phyloP scores from a whole-genome alignment of 345 rosid species.

The Orychophragmus violaceus region DNA sequence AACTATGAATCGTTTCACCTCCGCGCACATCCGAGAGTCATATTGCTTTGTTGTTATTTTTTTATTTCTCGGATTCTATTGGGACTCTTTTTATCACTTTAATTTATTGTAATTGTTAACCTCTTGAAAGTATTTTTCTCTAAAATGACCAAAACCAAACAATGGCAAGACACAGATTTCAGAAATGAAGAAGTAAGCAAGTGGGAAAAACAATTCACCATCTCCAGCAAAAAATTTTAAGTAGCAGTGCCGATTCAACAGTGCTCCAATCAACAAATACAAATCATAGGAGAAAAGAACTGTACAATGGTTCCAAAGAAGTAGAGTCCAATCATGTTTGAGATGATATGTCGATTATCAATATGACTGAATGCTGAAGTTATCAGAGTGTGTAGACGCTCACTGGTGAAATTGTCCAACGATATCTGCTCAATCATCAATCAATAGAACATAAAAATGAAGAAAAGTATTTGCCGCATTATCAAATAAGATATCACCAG shows the following conservation, averaged over 20 bases:
- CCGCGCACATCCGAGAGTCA: too few species aligned
- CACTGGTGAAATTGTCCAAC: constrained; percentile 58
- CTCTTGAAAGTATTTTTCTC: background rate
- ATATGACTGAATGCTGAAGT: constrained; percentile 92
- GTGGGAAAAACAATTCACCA: background rate
- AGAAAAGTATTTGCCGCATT: background rate
- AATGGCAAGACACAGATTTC: constrained; percentile 2
- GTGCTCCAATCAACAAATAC: background rate
- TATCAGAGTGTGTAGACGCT: constrained; percentile 60
- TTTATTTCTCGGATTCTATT: too few species aligned
- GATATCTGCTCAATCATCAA: constrained; percentile 56
- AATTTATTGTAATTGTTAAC: too few species aligned
- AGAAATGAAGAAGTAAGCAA: background rate
- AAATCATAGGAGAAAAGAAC: background rate
- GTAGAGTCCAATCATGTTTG: constrained; percentile 94
- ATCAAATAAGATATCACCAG: background rate
- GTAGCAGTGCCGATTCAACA: background rate
- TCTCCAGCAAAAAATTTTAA: background rate
- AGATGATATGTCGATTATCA: constrained; percentile 49
- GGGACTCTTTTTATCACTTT: too few species aligned
- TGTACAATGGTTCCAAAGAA: constrained; percentile 76
- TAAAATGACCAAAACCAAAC: constrained; percentile 9
- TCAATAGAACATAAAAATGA: background rate
- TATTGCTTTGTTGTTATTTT: too few species aligned
- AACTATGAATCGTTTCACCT: too few species aligned